phyloP scores from a whole-genome alignment of 768 basidiomycete species.

The Lactifluus subvellereus region DNA sequence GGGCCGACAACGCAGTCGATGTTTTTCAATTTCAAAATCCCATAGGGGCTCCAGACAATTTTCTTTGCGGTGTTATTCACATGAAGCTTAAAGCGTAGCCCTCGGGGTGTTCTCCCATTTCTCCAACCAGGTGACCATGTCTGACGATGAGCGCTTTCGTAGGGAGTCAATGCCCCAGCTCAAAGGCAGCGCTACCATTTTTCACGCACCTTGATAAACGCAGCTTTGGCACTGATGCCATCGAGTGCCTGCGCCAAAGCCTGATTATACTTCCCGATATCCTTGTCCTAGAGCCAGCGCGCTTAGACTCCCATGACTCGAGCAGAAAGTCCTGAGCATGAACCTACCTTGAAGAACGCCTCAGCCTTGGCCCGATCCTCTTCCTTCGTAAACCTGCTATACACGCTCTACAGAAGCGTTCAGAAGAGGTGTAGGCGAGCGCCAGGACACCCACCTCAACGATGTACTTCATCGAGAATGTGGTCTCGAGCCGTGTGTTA shows the following conservation, averaged over 20 bases:
- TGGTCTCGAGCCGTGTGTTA: slow-evolving; percentile 18
- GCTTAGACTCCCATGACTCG: not conserved
- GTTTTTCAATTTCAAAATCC: no score
- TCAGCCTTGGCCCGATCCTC: slow-evolving; percentile 17
- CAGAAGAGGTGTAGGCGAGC: not conserved
- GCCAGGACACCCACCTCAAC: slow-evolving; percentile 3
- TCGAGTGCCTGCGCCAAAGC: slow-evolving; percentile 22
- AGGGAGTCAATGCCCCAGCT: not conserved
- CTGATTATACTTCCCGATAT: slow-evolving; percentile 20
- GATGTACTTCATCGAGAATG: slow-evolving; percentile 14
- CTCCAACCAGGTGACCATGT: slow-evolving; percentile 20
- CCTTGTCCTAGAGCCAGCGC: slow-evolving; percentile 11
- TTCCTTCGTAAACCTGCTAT: slow-evolving; percentile 5
- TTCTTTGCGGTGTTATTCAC: no score
- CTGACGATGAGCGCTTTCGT: slow-evolving; percentile 19
- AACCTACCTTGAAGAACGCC: slow-evolving; percentile 21
- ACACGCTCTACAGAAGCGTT: slow-evolving; percentile 1
- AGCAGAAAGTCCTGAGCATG: no score
- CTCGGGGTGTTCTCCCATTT: slow-evolving; percentile 10
- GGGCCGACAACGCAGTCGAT: no score
- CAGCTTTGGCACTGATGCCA: slow-evolving; percentile 15
- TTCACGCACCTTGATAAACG: slow-evolving; percentile 17
- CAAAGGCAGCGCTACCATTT: not conserved
- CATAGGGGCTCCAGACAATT: no score
- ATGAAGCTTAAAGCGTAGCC: not conserved